Percentiles rank a stretch among this genome's conserved stretches.
Evolutionary conservation across 1,284 basidiomycete species (phyloP).

Genomic region (Fomitopsis schrenkii): DNA sequence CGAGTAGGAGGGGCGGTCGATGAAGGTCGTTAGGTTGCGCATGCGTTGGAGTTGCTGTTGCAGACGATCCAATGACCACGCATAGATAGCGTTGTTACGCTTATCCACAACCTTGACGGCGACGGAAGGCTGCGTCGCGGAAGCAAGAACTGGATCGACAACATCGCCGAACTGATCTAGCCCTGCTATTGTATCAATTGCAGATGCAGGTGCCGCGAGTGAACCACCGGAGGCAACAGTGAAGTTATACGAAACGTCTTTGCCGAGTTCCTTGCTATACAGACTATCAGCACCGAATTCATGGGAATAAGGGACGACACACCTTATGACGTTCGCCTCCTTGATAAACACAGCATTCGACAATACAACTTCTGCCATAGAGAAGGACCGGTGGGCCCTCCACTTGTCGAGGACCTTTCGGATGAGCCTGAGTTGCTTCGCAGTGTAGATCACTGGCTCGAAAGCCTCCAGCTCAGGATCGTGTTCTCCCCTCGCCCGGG

Average conservation of each 20-base stretch:
- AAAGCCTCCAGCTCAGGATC: slow-evolving; percentile 58
- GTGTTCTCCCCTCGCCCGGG: slow-evolving; percentile 71
- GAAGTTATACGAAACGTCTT: slow-evolving; percentile 90
- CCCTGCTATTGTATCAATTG: slow-evolving; percentile 83
- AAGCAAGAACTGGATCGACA: slow-evolving; percentile 70
- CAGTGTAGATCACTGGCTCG: slow-evolving; percentile 78
- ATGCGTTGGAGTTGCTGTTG: slow-evolving; percentile 89
- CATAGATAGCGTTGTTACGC: slow-evolving; percentile 79
- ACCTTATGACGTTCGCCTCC: slow-evolving; percentile 95
- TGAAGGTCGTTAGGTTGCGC: slow-evolving; percentile 91
- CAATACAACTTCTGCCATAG: slow-evolving; percentile 89
- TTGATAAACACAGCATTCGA: slow-evolving; percentile 86
- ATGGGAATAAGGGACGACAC: not conserved
- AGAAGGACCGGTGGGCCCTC: slow-evolving; percentile 80
- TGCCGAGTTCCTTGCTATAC: slow-evolving; percentile 78
- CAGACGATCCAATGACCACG: slow-evolving; percentile 89
- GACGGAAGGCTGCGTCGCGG: slow-evolving; percentile 77
- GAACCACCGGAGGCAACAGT: slow-evolving; percentile 82
- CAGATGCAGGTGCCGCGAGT: slow-evolving; percentile 77
- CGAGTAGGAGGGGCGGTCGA: slow-evolving; percentile 89
- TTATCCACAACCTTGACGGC: slow-evolving; percentile 91
- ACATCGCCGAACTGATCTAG: slow-evolving; percentile 92
- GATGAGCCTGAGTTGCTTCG: slow-evolving; percentile 77
- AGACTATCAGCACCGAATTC: not conserved
- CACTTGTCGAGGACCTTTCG: slow-evolving; percentile 80